Base-by-base conservation (phyloP, 2,329 filamentous ascomycete species). In the Macrophomina phaseolina region DNA sequence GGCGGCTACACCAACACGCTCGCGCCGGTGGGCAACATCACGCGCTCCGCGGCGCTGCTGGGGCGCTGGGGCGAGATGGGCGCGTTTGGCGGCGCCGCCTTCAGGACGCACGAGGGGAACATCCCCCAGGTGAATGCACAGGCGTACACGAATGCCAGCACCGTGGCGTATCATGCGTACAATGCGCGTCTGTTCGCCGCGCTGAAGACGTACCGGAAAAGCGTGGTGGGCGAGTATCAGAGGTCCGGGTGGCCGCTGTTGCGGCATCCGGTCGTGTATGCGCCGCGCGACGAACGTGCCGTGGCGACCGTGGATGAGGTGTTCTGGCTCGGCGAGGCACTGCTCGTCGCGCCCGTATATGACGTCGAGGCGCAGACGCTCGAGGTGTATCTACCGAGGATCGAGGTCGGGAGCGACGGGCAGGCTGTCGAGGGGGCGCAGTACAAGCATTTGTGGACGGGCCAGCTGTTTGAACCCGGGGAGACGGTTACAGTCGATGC, bases 101-200 rank as follows among this genome's bases (percentile, higher is more conserved):
- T 79, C 69, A 73, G 77, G n/a, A 74, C 74, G 3, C 77, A 79
- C 68, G 77, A 79, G 68, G 77, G 77, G 11, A 79, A 78, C 69
- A 75, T 79, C 2, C 77, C 77, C 1, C 62, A 71, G 14, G 72
- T 78, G 34, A 79, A 79, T 56, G 72, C 76, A 0, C 77, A 79
- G 56, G 77, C 78, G 71, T 79, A 79, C 69, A 73, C 71, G 65
- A 79, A 79, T 64, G 67, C 69, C 2, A 72, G 74, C 0, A 67
- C 76, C 0, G 77, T 78, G 64, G 69, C 70, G 1, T 79, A 77
- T 67, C 75, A 75, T 62, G 73, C 74, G 1, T 78, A 79, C 70
- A 78, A 77, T 40, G 73, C 76, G 0, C 72, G 77, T 14, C 69
- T 79, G 69, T 79, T 76, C 69, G 70, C 71, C n/a, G 75, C 74